Evolutionary conservation across 345 rosid species (phyloP), one percentile per base, ranked within the genome.

Genomic region (Zanthoxylum bungeanum): DNA sequence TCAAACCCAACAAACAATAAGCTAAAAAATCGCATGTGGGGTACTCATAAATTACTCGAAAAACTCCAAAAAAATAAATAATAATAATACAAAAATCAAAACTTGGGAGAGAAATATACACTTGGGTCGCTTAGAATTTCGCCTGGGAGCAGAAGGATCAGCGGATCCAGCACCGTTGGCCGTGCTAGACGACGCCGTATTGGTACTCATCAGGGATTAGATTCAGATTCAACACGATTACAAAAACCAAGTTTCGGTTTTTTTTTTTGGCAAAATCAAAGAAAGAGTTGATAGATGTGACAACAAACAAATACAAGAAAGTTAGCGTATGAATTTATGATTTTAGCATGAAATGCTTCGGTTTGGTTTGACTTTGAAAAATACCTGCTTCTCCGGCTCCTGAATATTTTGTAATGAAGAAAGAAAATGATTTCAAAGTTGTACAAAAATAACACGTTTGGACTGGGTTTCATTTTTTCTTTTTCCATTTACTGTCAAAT

Each of bases 101-200:
- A 40, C 21, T 6, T 37, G 17, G 40, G 40, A 31, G 65, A 66
- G 69, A 64, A 53, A 52, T 77, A 73, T 82, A 95, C 99, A 95
- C 83, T 95, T 92, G 76, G 98, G 99, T 52, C 98, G 89, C 85
- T 95, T 95, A 10, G 99, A 88, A 78, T 85, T 87, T 75, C 88
- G 78, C 75, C 94, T 75, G 64, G 83, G 88, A 75, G 85, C 88
- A 28, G 91, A 79, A 75, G 97, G 60, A 87, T 93, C 97, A 68
- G 83, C 84, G 16, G 98, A 89, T 88, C 96, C 96, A 76, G 77
- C 86, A 44, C 72, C 80, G 30, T 75, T 82, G 25, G 64, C 89
- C 57, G 88, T 84, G 76, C 89, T 85, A 2, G 98, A 94, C 16
- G 97, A 85, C 31, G 91, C 86, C 76, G 87, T 72, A 66, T 75